Conservation (phyloP, 176 grass and related monocot genomes). For the Avena eriantha region DNA sequence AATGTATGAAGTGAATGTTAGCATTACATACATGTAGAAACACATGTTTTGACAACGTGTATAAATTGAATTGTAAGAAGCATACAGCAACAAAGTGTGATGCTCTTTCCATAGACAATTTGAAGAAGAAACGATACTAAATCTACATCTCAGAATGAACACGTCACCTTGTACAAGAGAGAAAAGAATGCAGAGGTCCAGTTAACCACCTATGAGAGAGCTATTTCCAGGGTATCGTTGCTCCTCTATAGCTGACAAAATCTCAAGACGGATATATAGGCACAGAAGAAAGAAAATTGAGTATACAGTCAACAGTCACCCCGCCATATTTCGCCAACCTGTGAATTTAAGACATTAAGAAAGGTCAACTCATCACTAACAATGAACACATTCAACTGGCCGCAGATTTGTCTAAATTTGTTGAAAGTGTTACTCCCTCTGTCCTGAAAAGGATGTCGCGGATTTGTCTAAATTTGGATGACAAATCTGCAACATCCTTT, state of each 20-base stretch:
- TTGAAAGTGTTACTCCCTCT: too few relatives aligned
- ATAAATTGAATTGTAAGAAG: conserved; percentile 33
- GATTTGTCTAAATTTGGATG: too few relatives aligned
- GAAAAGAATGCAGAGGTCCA: conserved; percentile 30
- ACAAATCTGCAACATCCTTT: too few relatives aligned
- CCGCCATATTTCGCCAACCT: conserved; percentile 58
- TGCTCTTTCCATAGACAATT: conserved; percentile 11
- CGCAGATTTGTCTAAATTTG: too few relatives aligned
- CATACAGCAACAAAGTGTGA: conserved; percentile 9
- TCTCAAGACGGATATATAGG: conserved; percentile 33
- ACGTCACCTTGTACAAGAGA: conserved; percentile 26
- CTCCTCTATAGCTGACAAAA: conserved; percentile 39
- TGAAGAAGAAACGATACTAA: conserved; percentile 31
- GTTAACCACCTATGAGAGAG: conserved; percentile 32
- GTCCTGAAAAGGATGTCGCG: too few relatives aligned
- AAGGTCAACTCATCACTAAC: not conserved
- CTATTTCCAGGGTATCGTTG: conserved; percentile 35
- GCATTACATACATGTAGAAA: conserved; percentile 33
- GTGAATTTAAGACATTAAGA: conserved; percentile 29
- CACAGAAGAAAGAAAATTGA: conserved; percentile 19
- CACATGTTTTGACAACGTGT: conserved; percentile 13
- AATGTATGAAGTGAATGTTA: conserved; percentile 12
- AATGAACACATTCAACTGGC: not conserved
- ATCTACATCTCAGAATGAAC: conserved; percentile 42
- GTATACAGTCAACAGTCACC: conserved; percentile 37